Conservation (phyloP, 805 yeast genomes). For the Henningerozyma blattae region DNA sequence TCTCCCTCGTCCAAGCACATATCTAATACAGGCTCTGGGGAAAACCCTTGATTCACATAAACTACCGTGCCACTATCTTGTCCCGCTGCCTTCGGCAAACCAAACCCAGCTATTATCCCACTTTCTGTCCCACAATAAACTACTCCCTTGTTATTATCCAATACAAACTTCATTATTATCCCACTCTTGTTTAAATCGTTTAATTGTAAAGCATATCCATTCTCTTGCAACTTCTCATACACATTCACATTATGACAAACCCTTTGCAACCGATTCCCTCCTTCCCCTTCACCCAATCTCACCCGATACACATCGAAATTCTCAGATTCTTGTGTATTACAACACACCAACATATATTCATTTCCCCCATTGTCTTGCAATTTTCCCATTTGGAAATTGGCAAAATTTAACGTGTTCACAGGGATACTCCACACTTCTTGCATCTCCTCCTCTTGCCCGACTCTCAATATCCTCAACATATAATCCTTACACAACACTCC, state of each 20-base stretch:
- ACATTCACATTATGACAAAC: no score
- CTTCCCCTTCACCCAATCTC: no score
- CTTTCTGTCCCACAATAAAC: slow-evolving; percentile 19
- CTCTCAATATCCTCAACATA: slow-evolving; percentile 12
- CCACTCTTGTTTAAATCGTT: slow-evolving; percentile 16
- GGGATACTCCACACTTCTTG: slow-evolving; percentile 17
- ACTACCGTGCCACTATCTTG: slow-evolving; percentile 1
- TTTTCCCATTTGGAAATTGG: slow-evolving; percentile 13
- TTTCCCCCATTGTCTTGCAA: not conserved
- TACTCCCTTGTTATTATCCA: slow-evolving; percentile 2
- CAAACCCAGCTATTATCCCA: slow-evolving; percentile 18
- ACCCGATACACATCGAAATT: slow-evolving; percentile 20
- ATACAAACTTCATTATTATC: slow-evolving; percentile 18
- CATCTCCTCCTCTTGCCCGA: not conserved
- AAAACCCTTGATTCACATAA: slow-evolving; percentile 16
- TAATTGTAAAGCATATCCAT: slow-evolving; percentile 2
- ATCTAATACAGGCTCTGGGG: slow-evolving; percentile 20
- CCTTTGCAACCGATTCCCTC: no score
- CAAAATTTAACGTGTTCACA: slow-evolving; percentile 23
- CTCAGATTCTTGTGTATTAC: slow-evolving; percentile 22
- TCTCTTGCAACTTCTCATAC: not conserved
- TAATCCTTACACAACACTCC: slow-evolving; percentile 17
- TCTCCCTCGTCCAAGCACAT: slow-evolving; percentile 2
- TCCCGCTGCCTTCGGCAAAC: not conserved
- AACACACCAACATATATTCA: slow-evolving; percentile 14